phyloP scores from a whole-genome alignment of 2,329 filamentous ascomycete genomes.

The Trichocomaceae sp. region DNA sequence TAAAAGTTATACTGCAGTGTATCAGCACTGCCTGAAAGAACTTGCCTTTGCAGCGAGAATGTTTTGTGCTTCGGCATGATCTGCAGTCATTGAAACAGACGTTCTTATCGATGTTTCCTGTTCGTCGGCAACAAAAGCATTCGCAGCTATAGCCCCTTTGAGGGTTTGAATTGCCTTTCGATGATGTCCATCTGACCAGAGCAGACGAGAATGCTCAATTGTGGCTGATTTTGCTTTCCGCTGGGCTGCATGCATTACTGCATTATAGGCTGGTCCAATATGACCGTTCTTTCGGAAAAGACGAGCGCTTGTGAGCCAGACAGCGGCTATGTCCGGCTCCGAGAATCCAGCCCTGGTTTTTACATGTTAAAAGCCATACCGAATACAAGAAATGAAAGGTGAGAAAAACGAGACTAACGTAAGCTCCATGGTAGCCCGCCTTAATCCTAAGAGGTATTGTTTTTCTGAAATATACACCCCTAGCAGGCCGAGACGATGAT shows the following conservation, averaged over 20 bases:
- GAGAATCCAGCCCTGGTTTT: constrained; percentile 9
- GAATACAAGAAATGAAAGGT: neutral
- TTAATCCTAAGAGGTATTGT: constrained; percentile 81
- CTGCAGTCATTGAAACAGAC: constrained; percentile 32
- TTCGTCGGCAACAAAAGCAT: constrained; percentile 59
- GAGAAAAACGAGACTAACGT: constrained; percentile 31
- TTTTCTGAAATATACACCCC: constrained; percentile 89
- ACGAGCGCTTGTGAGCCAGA: constrained; percentile 15
- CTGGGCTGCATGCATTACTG: constrained; percentile 78
- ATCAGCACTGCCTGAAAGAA: neutral
- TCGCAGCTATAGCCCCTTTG: constrained; percentile 74
- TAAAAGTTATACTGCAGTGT: neutral
- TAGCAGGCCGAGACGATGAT: constrained; percentile 76
- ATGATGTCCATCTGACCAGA: constrained; percentile 91
- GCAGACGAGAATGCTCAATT: constrained; percentile 84
- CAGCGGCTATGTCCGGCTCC: constrained; percentile 22
- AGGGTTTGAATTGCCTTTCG: constrained; percentile 91
- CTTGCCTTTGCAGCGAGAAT: constrained; percentile 41
- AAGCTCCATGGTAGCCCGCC: constrained; percentile 80
- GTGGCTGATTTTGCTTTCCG: constrained; percentile 80
- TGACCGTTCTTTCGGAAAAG: constrained; percentile 45
- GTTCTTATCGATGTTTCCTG: constrained; percentile 29
- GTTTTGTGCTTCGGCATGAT: constrained; percentile 46
- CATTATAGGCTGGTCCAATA: constrained; percentile 80
- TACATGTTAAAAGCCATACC: neutral